Evolutionary conservation across 192 early-diverging fungal species (phyloP).

Genomic region (Linnemannia exigua): DNA sequence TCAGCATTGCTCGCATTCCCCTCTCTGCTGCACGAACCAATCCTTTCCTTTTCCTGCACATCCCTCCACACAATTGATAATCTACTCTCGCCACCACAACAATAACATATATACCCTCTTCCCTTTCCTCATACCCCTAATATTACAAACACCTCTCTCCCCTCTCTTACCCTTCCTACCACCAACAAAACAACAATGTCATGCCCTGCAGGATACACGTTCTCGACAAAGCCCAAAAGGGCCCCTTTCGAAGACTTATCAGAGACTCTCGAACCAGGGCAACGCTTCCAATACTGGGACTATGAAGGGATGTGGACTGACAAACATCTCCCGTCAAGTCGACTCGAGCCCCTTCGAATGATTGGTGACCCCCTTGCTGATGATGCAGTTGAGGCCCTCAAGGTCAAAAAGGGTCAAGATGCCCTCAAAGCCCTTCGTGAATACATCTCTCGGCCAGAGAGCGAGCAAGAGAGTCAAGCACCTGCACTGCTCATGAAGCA

Average conservation of each 20-base stretch:
- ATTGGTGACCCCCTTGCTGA: constrained; percentile 24
- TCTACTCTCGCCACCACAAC: too few species aligned
- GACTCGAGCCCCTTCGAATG: constrained; percentile 22
- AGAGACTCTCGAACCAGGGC: constrained; percentile 13
- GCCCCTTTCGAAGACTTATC: neutral
- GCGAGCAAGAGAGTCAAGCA: neutral
- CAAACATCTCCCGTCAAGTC: constrained; percentile 8
- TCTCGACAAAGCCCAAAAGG: neutral
- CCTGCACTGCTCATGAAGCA: constrained; percentile 8
- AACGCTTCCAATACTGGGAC: constrained; percentile 5
- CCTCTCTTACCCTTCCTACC: neutral
- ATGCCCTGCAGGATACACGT: constrained; percentile 3
- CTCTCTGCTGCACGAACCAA: too few species aligned
- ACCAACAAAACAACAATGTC: neutral
- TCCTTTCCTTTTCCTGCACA: too few species aligned
- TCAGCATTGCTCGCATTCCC: too few species aligned
- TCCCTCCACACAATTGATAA: too few species aligned
- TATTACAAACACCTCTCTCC: neutral
- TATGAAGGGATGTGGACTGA: constrained; percentile 20
- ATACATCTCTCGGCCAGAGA: neutral
- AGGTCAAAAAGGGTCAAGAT: constrained; percentile 17
- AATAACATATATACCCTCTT: neutral
- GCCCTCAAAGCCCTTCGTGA: neutral
- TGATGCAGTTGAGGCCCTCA: neutral
- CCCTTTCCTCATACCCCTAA: neutral